A percentile compares a stretch with the other conserved stretches of the same genome.
phyloP scores from a whole-genome alignment of 495 filamentous ascomycete species.

The Ascodesmis nigricans region DNA sequence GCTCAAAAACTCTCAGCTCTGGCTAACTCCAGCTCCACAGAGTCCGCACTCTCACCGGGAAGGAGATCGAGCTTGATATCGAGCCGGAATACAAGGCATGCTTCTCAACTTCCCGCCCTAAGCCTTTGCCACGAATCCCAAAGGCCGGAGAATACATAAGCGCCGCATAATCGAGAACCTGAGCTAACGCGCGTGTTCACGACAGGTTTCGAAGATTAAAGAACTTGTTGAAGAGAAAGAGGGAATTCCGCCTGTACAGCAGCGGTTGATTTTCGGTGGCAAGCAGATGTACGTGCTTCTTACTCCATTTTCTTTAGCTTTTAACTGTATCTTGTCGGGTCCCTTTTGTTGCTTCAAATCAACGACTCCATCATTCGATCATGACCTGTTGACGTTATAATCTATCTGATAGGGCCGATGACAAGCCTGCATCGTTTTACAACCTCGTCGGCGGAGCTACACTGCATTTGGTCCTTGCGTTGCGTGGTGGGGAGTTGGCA shows the following conservation, averaged over 20 bases:
- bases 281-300: constrained; percentile 61
- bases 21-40: constrained; percentile 34
- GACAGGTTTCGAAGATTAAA: constrained; percentile 83
- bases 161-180: too few relatives aligned
- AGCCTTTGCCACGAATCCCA: too few relatives aligned
- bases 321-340: not conserved
- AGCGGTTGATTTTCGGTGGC: constrained; percentile 83
- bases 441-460: constrained; percentile 79
- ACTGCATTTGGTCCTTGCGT: constrained; percentile 81
- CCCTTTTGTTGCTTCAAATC: too few relatives aligned
- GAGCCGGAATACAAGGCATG: constrained; percentile 75
- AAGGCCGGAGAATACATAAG: too few relatives aligned
- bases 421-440: constrained; percentile 70
- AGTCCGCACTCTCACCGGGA: constrained; percentile 92
- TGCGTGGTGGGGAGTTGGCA: constrained; percentile 85
- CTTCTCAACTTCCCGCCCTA: too few relatives aligned
- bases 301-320: not conserved
- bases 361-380: too few relatives aligned
- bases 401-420: constrained; percentile 80
- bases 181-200: too few relatives aligned
- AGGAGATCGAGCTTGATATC: constrained; percentile 96
- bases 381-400: too few relatives aligned
- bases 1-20: too few relatives aligned
- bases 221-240: constrained; percentile 98
- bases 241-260: constrained; percentile 91